Percentiles rank a stretch among this genome's conserved stretches.
These are phyloP conservation scores for Ceratobasidium sp. DNA, from an alignment of 1,284 basidiomycete species.

Conservation along the genomic window DNA sequence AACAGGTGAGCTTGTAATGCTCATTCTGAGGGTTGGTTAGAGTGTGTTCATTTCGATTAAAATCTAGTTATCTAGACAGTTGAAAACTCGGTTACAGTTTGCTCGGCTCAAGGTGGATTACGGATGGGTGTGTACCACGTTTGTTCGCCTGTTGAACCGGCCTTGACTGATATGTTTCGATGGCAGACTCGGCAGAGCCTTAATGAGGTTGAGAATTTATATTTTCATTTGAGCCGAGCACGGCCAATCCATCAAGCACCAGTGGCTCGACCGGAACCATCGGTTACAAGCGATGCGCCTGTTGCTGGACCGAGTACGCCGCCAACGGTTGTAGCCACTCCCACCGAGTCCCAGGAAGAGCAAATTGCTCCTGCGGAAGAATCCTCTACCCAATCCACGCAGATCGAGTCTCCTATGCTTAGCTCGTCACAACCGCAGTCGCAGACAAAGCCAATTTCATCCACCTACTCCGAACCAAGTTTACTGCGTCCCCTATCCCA, in stretches of 20 bases:
- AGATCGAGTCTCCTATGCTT: slow-evolving; percentile 12
- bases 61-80: slow-evolving; percentile 70
- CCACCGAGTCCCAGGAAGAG: slow-evolving; percentile 8
- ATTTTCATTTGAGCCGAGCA: slow-evolving; percentile 73
- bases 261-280: not conserved
- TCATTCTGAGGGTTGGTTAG: slow-evolving; percentile 23
- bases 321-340: slow-evolving; percentile 13
- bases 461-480: not conserved
- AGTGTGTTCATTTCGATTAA: slow-evolving; percentile 53
- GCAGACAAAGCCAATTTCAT: not conserved
- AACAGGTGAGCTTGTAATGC: slow-evolving; percentile 65
- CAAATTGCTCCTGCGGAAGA: not conserved
- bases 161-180: slow-evolving; percentile 47
- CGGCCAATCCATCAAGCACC: slow-evolving; percentile 21
- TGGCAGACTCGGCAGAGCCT: slow-evolving; percentile 64
- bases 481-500: not conserved
- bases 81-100: slow-evolving; percentile 81
- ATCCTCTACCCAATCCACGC: slow-evolving; percentile 23
- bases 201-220: slow-evolving; percentile 82
- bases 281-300: not conserved
- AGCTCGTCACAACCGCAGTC: slow-evolving; percentile 5
- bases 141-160: slow-evolving; percentile 9
- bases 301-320: slow-evolving; percentile 13
- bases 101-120: slow-evolving; percentile 82
- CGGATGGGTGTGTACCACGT: slow-evolving; percentile 72